These are phyloP conservation scores for Calonectria fujianensis DNA, from an alignment of 2,329 filamentous ascomycete genomes.

Conservation along the genomic window DNA sequence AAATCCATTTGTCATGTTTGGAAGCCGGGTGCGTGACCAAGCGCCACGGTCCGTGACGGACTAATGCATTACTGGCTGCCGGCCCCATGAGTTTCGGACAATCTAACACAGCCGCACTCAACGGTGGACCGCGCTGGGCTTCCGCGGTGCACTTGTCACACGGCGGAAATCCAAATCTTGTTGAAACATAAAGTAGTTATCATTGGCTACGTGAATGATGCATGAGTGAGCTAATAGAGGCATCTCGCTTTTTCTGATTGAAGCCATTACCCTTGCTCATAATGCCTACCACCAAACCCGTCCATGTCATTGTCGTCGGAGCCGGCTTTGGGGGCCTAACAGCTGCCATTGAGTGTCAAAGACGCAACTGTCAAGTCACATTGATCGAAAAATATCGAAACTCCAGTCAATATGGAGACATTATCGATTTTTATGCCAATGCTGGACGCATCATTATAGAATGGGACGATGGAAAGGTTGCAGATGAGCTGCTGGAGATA, in stretches of 20 bases:
- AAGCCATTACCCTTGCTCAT: neutral
- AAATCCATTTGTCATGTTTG: too few species aligned
- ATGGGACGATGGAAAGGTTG: conserved; percentile 17
- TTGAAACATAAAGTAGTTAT: neutral
- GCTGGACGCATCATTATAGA: neutral
- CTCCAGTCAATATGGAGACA: neutral
- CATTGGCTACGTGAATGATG: too few species aligned
- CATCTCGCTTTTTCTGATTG: too few species aligned
- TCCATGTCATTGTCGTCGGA: conserved; percentile 6
- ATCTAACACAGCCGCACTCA: neutral
- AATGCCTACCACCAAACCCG: neutral
- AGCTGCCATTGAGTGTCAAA: conserved; percentile 5
- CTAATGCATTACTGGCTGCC: neutral
- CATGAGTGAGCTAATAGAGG: too few species aligned
- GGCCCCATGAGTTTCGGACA: neutral
- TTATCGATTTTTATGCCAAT: conserved; percentile 20
- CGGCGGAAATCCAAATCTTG: too few species aligned
- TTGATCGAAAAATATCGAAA: conserved; percentile 12
- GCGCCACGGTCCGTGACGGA: neutral
- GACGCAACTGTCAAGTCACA: neutral
- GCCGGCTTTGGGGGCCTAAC: conserved; percentile 7
- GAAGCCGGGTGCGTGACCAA: neutral
- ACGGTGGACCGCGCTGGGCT: too few species aligned
- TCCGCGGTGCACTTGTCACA: too few species aligned
- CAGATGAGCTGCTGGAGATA: conserved; percentile 15